These are phyloP conservation scores for Hansenula sp. DNA, from an alignment of 1,139 yeast species.

Conservation along the genomic window DNA sequence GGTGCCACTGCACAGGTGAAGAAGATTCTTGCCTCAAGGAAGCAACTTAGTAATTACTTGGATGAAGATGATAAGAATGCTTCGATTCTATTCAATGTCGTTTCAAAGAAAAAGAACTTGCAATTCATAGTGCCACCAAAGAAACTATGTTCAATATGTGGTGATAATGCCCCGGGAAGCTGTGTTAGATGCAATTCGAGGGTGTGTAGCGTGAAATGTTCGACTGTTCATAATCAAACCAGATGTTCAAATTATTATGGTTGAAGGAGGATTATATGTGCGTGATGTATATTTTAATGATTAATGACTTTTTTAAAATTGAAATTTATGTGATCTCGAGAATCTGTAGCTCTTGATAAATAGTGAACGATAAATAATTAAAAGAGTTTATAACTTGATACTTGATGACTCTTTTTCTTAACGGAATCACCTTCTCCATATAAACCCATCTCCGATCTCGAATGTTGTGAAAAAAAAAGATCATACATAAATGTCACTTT, in stretches of 20 bases:
- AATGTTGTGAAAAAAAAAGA: not conserved
- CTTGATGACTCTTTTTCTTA: not conserved
- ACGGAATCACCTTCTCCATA: not conserved
- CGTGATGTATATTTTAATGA: not conserved
- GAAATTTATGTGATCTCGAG: too few relatives aligned
- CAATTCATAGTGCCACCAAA: constrained; percentile 27
- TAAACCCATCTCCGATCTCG: constrained; percentile 1
- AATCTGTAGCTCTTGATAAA: too few relatives aligned
- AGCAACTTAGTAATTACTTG: constrained; percentile 33
- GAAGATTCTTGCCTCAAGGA: constrained; percentile 34
- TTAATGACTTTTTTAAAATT: not conserved
- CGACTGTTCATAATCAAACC: constrained; percentile 36
- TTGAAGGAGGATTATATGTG: not conserved
- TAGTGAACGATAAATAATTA: too few relatives aligned
- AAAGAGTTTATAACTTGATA: too few relatives aligned
- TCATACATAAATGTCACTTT: too few relatives aligned
- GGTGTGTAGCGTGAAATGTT: constrained; percentile 36
- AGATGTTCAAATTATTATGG: constrained; percentile 27
- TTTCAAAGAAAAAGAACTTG: constrained; percentile 17
- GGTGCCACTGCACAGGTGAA: constrained; percentile 26
- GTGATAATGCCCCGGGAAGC: constrained; percentile 33
- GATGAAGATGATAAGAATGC: constrained; percentile 32
- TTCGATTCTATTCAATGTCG: constrained; percentile 19
- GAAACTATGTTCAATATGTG: constrained; percentile 40
- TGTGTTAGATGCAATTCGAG: constrained; percentile 36